Evolutionary conservation across 2,329 filamentous ascomycete species (phyloP), one percentile per base, ranked within the genome.

Genomic region (Herpotrichia juniperi): DNA sequence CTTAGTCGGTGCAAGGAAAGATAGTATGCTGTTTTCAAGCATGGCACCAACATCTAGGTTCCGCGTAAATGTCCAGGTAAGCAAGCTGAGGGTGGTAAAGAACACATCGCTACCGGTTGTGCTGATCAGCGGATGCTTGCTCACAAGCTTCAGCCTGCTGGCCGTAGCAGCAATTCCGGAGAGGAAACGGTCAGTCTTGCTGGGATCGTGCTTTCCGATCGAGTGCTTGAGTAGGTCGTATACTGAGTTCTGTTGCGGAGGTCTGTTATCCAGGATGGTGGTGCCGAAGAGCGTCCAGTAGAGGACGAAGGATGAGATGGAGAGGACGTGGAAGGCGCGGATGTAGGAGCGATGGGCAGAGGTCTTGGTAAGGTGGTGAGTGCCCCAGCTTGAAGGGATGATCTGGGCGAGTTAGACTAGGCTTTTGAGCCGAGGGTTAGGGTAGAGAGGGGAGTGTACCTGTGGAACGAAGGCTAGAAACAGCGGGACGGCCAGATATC

Each of bases 41-140:
- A 87, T 81, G 9, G 79, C 74, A n/a, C 73, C 69, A 0, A 79
- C 75, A 57, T 83, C 78, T 2, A 82, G 72, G 19, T 79, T 77
- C 26, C 83, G 76, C 1, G 81, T 76, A 34, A 82, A 82, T n/a
- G 81, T 79, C 84, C 84, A 87, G 1, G 81, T 50, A 1, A 83
- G 78, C n/a, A 86, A 67, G 50, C 79, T 81, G 12, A 83, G 52
- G 1, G 76, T 74, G 19, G 80, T 83, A 30, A 86, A 73, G 12
- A 88, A 64, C 1, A 85, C 84, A 66, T 88, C 86, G 69, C 80
- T 81, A 5, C 80, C 82, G 0, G 81, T 81, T 16, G 78, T 80
- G 17, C 80, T 79, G 25, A 87, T 79, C 19, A 79, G 81, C 0
- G 85, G 84, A 62, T 88, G 83, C 46, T 82, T 81, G 52, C 75